A percentile compares a stretch with the other conserved stretches of the same genome.
phyloP scores from a whole-genome alignment of 148 eudicot genomes.

The Fallopia convolvulus region DNA sequence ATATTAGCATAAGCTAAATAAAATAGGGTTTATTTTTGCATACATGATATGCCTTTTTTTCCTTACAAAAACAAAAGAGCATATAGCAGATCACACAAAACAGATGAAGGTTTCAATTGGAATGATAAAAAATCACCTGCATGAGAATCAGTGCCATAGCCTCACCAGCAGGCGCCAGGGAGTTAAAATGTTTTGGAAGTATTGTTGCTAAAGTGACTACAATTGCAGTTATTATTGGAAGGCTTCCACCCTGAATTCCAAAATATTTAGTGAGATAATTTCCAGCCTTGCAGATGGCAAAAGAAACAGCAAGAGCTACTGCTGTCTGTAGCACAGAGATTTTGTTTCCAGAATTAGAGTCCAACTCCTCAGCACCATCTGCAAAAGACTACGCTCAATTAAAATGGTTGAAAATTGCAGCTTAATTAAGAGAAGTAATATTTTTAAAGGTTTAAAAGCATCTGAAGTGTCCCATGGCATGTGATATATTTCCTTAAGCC shows the following conservation, averaged over 20 bases:
- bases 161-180: conserved; percentile 80
- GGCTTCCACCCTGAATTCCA: conserved; percentile 65
- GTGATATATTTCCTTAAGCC: background rate
- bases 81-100: background rate
- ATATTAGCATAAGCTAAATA: background rate
- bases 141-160: conserved; percentile 67
- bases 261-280: conserved; percentile 29
- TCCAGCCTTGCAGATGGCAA: conserved; percentile 74
- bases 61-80: background rate
- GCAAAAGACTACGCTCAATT: conserved; percentile 3
- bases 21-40: background rate
- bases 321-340: conserved; percentile 57
- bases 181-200: conserved; percentile 50
- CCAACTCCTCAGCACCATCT: conserved; percentile 30
- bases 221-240: conserved; percentile 62
- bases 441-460: too few species aligned
- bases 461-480: background rate
- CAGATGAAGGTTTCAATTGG: background rate
- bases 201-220: conserved; percentile 69
- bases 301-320: conserved; percentile 66
- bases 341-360: conserved; percentile 31
- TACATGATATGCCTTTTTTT: too few species aligned
- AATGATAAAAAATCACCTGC: conserved; percentile 47
- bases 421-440: background rate
- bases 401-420: background rate